Percentiles rank a stretch among this genome's conserved stretches.
Conservation (phyloP, 2,329 filamentous ascomycete genomes). For the Aspergillus ochraceoroseus region DNA sequence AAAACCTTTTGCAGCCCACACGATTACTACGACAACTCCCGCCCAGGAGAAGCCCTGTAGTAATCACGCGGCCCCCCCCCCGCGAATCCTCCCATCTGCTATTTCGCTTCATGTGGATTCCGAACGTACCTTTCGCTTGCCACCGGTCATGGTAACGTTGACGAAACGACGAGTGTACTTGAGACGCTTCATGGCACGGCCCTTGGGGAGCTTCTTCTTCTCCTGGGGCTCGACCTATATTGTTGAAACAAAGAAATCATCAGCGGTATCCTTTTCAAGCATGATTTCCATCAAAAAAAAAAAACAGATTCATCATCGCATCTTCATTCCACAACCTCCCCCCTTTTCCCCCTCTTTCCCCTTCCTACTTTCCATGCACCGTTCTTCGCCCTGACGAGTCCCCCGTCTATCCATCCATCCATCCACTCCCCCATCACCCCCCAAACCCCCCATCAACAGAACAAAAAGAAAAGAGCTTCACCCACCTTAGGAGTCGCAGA, state of each 20-base stretch:
- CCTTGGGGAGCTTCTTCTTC: constrained; percentile 96
- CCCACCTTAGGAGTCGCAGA: constrained; percentile 23
- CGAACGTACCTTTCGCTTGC: constrained; percentile 84
- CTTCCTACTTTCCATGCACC: no score
- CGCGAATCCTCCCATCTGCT: not conserved
- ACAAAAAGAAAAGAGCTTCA: constrained; percentile 1
- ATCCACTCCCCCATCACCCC: not conserved
- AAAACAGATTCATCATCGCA: no score
- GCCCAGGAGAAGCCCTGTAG: no score
- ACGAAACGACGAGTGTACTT: constrained; percentile 97
- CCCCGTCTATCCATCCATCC: no score
- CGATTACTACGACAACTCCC: no score
- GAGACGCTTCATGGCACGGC: constrained; percentile 94
- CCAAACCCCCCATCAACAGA: not conserved
- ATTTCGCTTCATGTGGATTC: not conserved
- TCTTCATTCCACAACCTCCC: not conserved
- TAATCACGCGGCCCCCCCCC: no score
- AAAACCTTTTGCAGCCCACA: no score
- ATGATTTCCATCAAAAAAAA: not conserved
- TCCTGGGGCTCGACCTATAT: constrained; percentile 46
- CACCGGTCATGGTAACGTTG: constrained; percentile 93
- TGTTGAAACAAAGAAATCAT: constrained; percentile 10
- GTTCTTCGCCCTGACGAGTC: no score
- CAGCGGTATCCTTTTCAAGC: not conserved
- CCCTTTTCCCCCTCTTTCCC: not conserved